Evolutionary conservation across 179 eudicot genomes (phyloP), one percentile per base, ranked within the genome.

Genomic region (Actinidia arguta): DNA sequence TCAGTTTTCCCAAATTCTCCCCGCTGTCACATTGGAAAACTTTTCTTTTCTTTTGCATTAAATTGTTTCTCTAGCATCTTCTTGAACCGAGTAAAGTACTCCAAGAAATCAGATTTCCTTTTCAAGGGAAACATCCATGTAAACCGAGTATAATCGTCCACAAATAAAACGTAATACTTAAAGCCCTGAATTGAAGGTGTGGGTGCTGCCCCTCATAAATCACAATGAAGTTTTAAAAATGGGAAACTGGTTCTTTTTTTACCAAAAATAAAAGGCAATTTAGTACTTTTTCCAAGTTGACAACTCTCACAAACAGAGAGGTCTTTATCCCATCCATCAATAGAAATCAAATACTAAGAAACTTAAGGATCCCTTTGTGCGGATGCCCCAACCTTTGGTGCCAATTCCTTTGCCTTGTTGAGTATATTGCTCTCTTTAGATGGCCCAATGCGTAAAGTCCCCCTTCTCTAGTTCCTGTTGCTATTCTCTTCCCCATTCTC

Each of bases 11-110:
- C 1, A 20, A 52, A 69, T 68, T 63, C 25, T 61, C 58, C 44
- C 80, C 70, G 9, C 42, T 31, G 66, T 75, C 69, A n/a, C 46
- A 16, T 64, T 82, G 80, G 20, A 82, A 36, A 8, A 42, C 14
- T 76, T 76, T 17, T 56, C 6, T 56, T 77, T 0, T 77, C 27
- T 8, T 44, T 13, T 3, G 1, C 17, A 3, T 24, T 22, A 36
- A 42, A 83, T 42, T 69, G 44, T 0, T 17, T 7, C 31, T 31
- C 58, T 4, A 80, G 42, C 25, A 18, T 46, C 36, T 67, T 25
- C 16, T 79, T 24, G 25, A 79, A 79, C 6, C 4, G 4, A 5
- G n/a, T 10, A 13, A 55, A 56, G 39, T 12, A 20, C 1, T 20
- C 3, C 3, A 36, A 55, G 24, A 76, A 76, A 36, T 76, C 42